These are phyloP conservation scores for Spergularia marina DNA, from an alignment of 148 eudicot species.

Conservation along the genomic window DNA sequence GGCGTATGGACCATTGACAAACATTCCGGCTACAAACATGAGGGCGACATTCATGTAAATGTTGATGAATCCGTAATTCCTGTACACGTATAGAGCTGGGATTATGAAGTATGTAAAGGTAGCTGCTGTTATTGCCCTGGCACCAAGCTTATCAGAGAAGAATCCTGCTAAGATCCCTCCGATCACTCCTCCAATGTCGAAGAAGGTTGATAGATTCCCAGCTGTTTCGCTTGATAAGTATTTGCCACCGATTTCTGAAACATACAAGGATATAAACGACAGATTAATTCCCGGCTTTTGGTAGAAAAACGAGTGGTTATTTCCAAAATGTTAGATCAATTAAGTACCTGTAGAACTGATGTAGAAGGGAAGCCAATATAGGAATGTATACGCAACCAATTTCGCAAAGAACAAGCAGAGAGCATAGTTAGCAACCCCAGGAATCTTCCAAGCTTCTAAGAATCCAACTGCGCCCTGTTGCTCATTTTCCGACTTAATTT, in stretches of 20 bases:
- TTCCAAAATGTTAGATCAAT: background rate
- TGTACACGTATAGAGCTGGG: conserved; percentile 72
- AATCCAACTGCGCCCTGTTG: conserved; percentile 59
- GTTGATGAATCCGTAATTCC: conserved; percentile 65
- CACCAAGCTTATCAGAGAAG: conserved; percentile 69
- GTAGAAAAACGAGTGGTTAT: background rate
- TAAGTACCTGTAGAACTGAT: conserved; percentile 77
- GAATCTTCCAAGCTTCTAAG: conserved; percentile 84
- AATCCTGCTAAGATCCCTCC: conserved; percentile 89
- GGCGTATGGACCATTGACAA: conserved; percentile 93
- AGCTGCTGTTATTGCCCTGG: conserved; percentile 93
- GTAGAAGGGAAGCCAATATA: conserved; percentile 98
- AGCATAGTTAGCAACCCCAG: conserved; percentile 91
- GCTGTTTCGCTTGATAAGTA: conserved; percentile 74
- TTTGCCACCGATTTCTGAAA: conserved; percentile 73
- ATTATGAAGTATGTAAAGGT: conserved; percentile 76
- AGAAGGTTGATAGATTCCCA: conserved; percentile 78
- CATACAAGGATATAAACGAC: background rate
- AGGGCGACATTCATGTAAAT: conserved; percentile 50
- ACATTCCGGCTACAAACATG: conserved; percentile 67
- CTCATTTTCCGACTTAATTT: background rate
- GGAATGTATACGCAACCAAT: conserved; percentile 84
- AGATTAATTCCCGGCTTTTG: background rate
- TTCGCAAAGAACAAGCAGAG: conserved; percentile 88
- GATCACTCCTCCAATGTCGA: conserved; percentile 85